phyloP scores from a whole-genome alignment of 2,329 filamentous ascomycete genomes.

The Cadophora sp. region DNA sequence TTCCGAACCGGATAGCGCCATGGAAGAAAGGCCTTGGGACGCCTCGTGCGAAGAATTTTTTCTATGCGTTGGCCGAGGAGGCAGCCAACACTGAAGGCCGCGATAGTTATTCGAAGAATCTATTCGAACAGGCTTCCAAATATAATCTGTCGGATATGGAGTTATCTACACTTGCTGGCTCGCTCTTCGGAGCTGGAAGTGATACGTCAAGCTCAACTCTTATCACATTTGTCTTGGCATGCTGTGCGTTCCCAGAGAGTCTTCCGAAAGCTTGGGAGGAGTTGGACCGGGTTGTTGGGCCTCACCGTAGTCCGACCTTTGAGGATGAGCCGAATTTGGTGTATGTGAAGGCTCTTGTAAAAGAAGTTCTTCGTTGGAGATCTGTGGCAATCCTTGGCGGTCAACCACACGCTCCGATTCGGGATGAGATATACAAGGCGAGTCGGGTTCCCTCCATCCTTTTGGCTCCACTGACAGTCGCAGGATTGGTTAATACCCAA shows the following conservation, averaged over 20 bases:
- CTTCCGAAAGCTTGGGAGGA: conserved; percentile 46
- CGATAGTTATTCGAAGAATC: conserved; percentile 34
- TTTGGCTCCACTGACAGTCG: not conserved
- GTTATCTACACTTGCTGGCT: conserved; percentile 43
- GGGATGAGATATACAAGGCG: conserved; percentile 61
- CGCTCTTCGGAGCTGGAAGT: conserved; percentile 51
- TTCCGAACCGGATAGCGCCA: conserved; percentile 34
- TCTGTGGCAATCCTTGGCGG: conserved; percentile 54
- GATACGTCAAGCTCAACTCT: conserved; percentile 48
- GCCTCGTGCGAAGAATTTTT: conserved; percentile 32
- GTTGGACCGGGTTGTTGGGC: conserved; percentile 57
- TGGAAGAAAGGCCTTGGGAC: conserved; percentile 37
- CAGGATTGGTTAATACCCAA: conserved; percentile 28
- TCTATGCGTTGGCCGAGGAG: conserved; percentile 37
- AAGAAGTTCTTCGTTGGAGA: conserved; percentile 54
- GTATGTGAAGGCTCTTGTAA: conserved; percentile 54
- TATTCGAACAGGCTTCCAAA: conserved; percentile 37
- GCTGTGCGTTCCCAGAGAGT: conserved; percentile 42
- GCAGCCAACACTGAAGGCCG: conserved; percentile 31
- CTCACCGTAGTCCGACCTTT: conserved; percentile 53
- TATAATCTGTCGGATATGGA: conserved; percentile 32
- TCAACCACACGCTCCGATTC: conserved; percentile 59
- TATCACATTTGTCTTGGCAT: conserved; percentile 48
- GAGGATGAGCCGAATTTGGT: conserved; percentile 53
- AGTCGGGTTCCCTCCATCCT: not conserved